Evolutionary conservation across 139 green algal genomes (phyloP).

Genomic region (Coccomyxa sp.): DNA sequence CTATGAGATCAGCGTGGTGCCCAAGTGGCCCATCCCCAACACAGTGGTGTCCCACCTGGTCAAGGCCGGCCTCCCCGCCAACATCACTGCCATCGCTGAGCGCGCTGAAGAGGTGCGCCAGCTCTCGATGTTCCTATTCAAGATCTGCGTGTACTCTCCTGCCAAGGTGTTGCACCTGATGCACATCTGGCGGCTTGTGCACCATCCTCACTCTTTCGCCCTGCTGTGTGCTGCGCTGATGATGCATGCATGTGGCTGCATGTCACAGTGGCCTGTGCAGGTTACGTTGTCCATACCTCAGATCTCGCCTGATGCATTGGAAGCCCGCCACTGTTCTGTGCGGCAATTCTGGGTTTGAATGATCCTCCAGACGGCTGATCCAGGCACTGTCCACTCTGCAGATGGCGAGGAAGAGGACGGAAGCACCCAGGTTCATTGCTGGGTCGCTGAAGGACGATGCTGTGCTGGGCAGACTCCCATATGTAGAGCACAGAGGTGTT

Average conservation of each 20-base stretch:
- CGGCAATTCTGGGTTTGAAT: no score
- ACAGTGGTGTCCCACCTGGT: conserved; percentile 42
- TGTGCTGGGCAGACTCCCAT: not conserved
- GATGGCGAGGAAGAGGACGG: not conserved
- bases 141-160: not conserved
- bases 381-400: not conserved
- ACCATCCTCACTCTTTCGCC: no score
- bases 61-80: conserved; percentile 42
- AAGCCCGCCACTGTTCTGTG: no score
- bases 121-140: not conserved
- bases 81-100: conserved; percentile 37
- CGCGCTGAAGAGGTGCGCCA: conserved; percentile 34
- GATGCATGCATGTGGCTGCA: no score
- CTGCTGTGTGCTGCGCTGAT: no score
- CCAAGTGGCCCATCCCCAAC: conserved; percentile 30
- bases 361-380: not conserved
- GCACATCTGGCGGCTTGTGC: no score
- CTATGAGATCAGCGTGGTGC: conserved; percentile 44
- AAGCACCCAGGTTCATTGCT: conserved; percentile 9
- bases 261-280: no score
- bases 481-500: not conserved
- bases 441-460: conserved; percentile 2
- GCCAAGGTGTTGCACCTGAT: no score
- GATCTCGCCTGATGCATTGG: no score
- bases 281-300: no score